Percentiles rank a stretch among this genome's conserved stretches.
Evolutionary conservation across 257 asterid genomes (phyloP).

Genomic region (Lycium barbarum): DNA sequence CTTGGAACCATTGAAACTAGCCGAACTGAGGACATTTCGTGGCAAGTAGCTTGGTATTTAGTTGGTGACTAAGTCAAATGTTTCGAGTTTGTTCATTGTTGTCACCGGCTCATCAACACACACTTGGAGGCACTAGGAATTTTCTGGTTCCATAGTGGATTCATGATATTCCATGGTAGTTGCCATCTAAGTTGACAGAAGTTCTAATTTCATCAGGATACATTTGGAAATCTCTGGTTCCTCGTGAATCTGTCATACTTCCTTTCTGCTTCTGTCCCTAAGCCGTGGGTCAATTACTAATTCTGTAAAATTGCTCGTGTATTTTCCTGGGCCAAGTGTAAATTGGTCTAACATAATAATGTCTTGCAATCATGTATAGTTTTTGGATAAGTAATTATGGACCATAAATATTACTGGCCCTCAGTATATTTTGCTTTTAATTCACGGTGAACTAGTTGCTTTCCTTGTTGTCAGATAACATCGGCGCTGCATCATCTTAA

Average conservation of each 20-base stretch:
- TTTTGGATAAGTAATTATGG: background rate
- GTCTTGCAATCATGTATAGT: background rate
- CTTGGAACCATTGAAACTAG: background rate
- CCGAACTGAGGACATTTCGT: background rate
- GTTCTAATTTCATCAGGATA: background rate
- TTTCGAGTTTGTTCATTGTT: background rate
- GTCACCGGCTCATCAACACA: background rate
- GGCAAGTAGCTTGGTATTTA: background rate
- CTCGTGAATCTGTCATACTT: background rate
- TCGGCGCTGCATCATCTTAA: background rate
- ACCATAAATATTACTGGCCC: background rate
- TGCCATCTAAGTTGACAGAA: background rate
- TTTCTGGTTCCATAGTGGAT: background rate
- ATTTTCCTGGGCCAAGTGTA: conserved; percentile 12
- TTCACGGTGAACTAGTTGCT: background rate
- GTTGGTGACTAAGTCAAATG: background rate
- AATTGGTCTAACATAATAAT: background rate
- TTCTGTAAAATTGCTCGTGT: background rate
- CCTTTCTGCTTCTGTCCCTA: background rate
- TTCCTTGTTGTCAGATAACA: background rate
- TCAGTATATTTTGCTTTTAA: background rate
- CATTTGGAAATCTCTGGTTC: background rate
- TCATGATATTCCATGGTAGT: background rate
- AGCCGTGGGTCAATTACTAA: background rate
- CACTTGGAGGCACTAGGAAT: background rate